Conservation (phyloP, 257 asterid species). For the Solanum chaucha region DNA sequence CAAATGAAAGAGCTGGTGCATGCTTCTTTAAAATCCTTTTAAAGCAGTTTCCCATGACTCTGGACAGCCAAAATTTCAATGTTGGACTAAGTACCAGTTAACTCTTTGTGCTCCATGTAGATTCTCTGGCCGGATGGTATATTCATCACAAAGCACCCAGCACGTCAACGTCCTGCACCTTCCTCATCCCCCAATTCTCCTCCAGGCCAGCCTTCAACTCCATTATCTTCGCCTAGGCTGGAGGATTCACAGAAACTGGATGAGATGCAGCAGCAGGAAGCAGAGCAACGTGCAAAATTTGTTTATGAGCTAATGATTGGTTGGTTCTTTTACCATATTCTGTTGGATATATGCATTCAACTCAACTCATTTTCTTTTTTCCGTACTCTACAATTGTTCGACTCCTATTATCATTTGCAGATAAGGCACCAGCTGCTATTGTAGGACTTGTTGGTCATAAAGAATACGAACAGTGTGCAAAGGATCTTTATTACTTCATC, state of each 20-base stretch:
- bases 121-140: conserved; percentile 96
- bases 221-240: conserved; percentile 36
- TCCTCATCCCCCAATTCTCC: conserved; percentile 28
- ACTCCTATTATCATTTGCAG: conserved; percentile 28
- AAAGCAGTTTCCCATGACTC: neutral
- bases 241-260: conserved; percentile 37
- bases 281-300: conserved; percentile 73
- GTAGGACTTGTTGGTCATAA: conserved; percentile 84
- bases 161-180: conserved; percentile 46
- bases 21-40: neutral
- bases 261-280: conserved; percentile 65
- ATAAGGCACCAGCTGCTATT: conserved; percentile 82
- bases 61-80: neutral
- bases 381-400: neutral
- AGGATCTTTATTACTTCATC: conserved; percentile 84
- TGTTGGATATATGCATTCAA: neutral
- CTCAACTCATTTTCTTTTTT: neutral
- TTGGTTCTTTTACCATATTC: conserved; percentile 13
- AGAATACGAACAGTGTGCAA: conserved; percentile 84
- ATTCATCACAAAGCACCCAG: conserved; percentile 88
- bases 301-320: conserved; percentile 55
- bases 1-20: neutral
- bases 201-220: conserved; percentile 26
- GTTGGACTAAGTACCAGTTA: neutral
- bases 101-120: conserved; percentile 23